Base-by-base conservation (phyloP, 2,329 filamentous ascomycete genomes). In the Ramularia endophylla region DNA sequence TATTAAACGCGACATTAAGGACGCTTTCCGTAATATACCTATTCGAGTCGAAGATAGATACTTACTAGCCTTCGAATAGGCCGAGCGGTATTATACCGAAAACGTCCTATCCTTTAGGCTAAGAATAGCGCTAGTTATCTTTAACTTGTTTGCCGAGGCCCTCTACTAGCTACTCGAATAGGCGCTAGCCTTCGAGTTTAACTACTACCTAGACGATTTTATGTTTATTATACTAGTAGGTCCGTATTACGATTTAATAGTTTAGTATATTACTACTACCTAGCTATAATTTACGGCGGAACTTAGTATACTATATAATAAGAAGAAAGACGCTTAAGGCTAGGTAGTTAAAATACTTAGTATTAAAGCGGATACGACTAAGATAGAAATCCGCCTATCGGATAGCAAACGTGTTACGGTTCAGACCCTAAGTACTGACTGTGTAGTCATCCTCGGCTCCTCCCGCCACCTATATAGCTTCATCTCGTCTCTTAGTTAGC, bases 181-280 rank as follows among this genome's bases (percentile, higher is more conserved):
- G 7, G 20, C n/a, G 16, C n/a, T 38, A 8, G 7, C 11, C 8
- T 4, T 29, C 6, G 6, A 6, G 22, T 11, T 38, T 6, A 4
- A 38, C 22, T 38, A 38, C 27, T 38, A 38, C 36, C 22, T 38
- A 13, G 27, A 38, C 36, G 36, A 38, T 22, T 38, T 38, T 29
- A 38, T 38, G 6, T 29, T 38, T n/a, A n/a, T n/a, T n/a, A n/a
- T n/a, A n/a, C n/a, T n/a, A n/a, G n/a, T n/a, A n/a, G n/a, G n/a
- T n/a, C n/a, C 16, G 15, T 38, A 7, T 8, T 38, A 8, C 13
- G 8, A 16, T 16, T 5, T 8, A 16, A 4, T 9, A 9, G n/a
- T 15, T 5, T 18, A 18, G 5, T n/a, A n/a, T n/a, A 16, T 33
- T 3, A 5, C 13, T 17, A 9, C 5, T 5, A 17, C 13, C 5